These are phyloP conservation scores for Tetrahymena elliotti DNA, from an alignment of 73 alveolate species.

Conservation along the genomic window DNA sequence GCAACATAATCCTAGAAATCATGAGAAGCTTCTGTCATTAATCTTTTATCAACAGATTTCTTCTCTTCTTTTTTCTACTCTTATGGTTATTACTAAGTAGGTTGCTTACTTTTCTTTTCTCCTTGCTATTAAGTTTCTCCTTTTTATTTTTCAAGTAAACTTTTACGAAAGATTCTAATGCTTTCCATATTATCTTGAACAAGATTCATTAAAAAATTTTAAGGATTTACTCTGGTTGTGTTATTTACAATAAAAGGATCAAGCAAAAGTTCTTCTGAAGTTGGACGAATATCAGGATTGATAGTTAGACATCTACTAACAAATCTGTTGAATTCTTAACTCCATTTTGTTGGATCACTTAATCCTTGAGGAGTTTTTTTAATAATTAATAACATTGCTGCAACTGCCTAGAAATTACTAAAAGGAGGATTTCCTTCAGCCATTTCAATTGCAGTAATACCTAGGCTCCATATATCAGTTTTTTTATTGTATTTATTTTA, in stretches of 20 bases:
- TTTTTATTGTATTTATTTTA: conserved; percentile 73
- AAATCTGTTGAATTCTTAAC: conserved; percentile 84
- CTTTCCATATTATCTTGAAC: neutral
- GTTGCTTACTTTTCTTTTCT: neutral
- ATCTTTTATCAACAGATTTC: neutral
- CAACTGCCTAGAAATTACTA: conserved; percentile 71
- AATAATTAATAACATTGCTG: conserved; percentile 84
- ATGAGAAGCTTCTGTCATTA: neutral
- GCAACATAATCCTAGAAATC: neutral
- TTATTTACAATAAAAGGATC: conserved; percentile 66
- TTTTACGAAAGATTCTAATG: conserved; percentile 16
- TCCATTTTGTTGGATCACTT: conserved; percentile 83
- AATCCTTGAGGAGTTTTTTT: conserved; percentile 81
- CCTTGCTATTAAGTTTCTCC: neutral
- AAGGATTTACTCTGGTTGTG: neutral
- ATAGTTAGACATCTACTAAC: conserved; percentile 82
- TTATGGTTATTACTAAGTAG: neutral
- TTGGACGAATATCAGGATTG: conserved; percentile 90
- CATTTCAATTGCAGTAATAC: conserved; percentile 93
- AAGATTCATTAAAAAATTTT: neutral
- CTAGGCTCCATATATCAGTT: conserved; percentile 95
- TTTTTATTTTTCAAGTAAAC: neutral
- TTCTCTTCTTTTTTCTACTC: neutral
- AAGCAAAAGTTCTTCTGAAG: conserved; percentile 78
- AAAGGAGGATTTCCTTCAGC: conserved; percentile 99